Evolutionary conservation across 306 rosid species (phyloP).

Genomic region (Casuarina glauca): DNA sequence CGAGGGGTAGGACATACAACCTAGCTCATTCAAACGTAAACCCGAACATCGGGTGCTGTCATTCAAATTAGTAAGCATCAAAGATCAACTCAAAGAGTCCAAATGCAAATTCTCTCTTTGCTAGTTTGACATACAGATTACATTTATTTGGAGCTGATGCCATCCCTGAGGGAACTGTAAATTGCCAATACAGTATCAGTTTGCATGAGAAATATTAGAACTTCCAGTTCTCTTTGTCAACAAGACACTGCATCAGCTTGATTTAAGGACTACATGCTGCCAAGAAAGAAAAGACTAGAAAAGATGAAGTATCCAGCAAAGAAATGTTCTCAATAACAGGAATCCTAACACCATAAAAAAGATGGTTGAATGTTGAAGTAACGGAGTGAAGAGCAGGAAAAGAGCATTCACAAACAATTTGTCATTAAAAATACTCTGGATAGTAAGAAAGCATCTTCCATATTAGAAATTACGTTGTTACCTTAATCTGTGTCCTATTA

Average conservation of each 20-base stretch:
- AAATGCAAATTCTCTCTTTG: no score
- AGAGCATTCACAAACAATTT: not conserved
- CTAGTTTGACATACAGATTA: no score
- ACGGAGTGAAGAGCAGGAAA: not conserved
- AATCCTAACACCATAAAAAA: slow-evolving; percentile 9
- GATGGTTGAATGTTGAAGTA: not conserved
- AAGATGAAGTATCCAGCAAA: slow-evolving; percentile 10
- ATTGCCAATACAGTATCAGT: not conserved
- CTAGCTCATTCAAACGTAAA: no score
- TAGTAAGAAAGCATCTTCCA: not conserved
- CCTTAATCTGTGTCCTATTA: slow-evolving; percentile 84
- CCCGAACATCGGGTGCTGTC: no score
- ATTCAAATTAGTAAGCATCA: no score
- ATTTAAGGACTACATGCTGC: slow-evolving; percentile 79
- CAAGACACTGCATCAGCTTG: slow-evolving; percentile 35
- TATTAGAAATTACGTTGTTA: slow-evolving; percentile 28
- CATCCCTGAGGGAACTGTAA: not conserved
- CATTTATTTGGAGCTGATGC: not conserved
- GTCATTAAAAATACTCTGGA: no score
- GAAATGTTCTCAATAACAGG: slow-evolving; percentile 12
- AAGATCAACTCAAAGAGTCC: no score
- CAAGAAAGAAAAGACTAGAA: slow-evolving; percentile 27
- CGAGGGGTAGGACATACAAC: no score
- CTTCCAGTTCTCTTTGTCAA: slow-evolving; percentile 25
- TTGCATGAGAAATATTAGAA: not conserved